Evolutionary conservation across 305 asterid species (phyloP).

Genomic region (Fraxinus baroniana): DNA sequence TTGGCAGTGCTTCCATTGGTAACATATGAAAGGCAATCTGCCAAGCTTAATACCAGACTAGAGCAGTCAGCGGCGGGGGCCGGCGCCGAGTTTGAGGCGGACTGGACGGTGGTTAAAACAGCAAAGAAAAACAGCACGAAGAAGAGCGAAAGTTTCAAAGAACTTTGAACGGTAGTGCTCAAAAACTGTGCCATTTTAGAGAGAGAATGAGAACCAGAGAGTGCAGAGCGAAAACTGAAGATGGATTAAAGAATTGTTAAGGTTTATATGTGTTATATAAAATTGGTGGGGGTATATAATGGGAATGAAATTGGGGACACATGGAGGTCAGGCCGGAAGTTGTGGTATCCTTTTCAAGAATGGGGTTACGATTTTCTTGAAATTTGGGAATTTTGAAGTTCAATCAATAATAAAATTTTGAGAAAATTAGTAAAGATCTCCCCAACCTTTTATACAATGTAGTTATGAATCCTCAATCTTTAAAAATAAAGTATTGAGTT

Average conservation of each 20-base stretch:
- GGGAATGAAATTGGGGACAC: constrained; percentile 33
- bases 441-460: not conserved
- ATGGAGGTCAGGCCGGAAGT: constrained; percentile 29
- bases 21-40: constrained; percentile 71
- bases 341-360: constrained; percentile 23
- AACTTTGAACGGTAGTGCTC: not conserved
- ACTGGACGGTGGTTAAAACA: constrained; percentile 12
- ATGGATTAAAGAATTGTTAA: not conserved
- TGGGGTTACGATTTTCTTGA: not conserved
- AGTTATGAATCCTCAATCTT: not conserved
- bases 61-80: constrained; percentile 77
- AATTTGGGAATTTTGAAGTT: not conserved
- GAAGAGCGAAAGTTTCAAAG: not conserved
- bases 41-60: constrained; percentile 55
- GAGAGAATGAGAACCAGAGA: not conserved
- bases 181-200: constrained; percentile 17
- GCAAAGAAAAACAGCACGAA: constrained; percentile 20
- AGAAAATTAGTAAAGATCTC: not conserved
- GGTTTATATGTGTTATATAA: not conserved
- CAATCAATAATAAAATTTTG: not conserved
- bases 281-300: constrained; percentile 16
- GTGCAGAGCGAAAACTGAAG: not conserved
- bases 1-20: constrained; percentile 50
- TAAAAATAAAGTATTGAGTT: not conserved
- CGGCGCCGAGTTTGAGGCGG: constrained; percentile 51